These are phyloP conservation scores for Botrytis paeoniae DNA, from an alignment of 2,329 filamentous ascomycete genomes.

Conservation along the genomic window DNA sequence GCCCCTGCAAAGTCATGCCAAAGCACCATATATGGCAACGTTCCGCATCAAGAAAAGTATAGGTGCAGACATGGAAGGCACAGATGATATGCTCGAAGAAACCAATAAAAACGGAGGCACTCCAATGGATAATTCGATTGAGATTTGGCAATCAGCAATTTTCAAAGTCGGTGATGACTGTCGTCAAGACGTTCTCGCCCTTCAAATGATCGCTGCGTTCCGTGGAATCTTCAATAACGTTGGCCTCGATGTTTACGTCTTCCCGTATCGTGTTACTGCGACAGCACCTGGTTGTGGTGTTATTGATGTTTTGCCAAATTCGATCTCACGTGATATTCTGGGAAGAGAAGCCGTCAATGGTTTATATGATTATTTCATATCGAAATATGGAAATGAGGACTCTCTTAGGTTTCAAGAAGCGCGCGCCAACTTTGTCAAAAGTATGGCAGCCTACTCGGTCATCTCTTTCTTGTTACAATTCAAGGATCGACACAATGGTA, in stretches of 20 bases:
- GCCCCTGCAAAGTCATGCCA: slow-evolving; percentile 94
- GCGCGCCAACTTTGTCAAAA: slow-evolving; percentile 96
- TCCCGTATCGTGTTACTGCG: slow-evolving; percentile 94
- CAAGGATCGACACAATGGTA: slow-evolving; percentile 98
- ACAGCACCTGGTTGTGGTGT: slow-evolving; percentile 97
- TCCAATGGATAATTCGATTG: slow-evolving; percentile 60
- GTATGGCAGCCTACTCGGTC: slow-evolving; percentile 96
- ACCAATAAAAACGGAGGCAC: slow-evolving; percentile 41
- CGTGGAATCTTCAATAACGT: slow-evolving; percentile 94
- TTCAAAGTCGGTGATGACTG: slow-evolving; percentile 99
- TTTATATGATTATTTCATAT: slow-evolving; percentile 96
- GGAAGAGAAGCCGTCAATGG: slow-evolving; percentile 97
- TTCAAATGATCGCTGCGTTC: slow-evolving; percentile 98
- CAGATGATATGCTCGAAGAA: slow-evolving; percentile 51
- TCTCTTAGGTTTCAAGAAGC: slow-evolving; percentile 93
- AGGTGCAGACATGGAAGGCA: slow-evolving; percentile 49
- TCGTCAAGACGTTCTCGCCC: slow-evolving; percentile 89
- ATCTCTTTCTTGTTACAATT: slow-evolving; percentile 97
- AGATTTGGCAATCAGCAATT: slow-evolving; percentile 99
- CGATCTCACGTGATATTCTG: slow-evolving; percentile 97
- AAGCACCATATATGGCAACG: slow-evolving; percentile 98
- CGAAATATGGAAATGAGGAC: slow-evolving; percentile 95
- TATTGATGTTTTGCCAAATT: slow-evolving; percentile 96
- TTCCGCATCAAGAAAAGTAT: slow-evolving; percentile 90
- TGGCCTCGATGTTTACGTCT: slow-evolving; percentile 94